Evolutionary conservation across 768 basidiomycete species (phyloP), one percentile per base, ranked within the genome.

Genomic region (Psilocybe sp.): DNA sequence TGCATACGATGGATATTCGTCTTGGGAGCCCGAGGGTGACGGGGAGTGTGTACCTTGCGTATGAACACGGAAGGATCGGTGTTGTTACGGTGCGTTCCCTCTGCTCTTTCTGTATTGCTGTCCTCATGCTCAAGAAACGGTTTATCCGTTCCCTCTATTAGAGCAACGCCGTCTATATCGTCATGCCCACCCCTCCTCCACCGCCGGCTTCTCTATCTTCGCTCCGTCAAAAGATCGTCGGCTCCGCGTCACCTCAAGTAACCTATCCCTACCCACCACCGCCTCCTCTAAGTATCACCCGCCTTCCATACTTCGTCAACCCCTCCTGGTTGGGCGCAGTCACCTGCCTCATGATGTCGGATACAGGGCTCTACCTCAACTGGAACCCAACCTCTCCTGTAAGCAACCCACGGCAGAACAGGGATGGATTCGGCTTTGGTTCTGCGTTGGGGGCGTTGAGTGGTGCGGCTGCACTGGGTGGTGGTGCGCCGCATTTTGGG

Each of bases 281-380:
- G n/a, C 65, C 65, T 1, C 33, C 39, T 11, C 36, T 69, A 2
- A 51, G 42, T 2, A 49, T 72, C 39, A 52, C 57, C 4, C 70
- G 69, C 23, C 46, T 66, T 20, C 66, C 64, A 4, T 62, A 55
- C 41, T 67, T 75, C 44, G 63, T 60, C 13, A 57, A 71, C 38
- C 58, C 61, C 0, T 44, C 55, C 1, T 57, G 54, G 42, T 59
- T 77, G 20, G 48, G 35, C 14, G 53, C 50, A 47, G 58, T 81
- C n/a, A 71, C 72, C 19, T 84, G 80, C 56, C 69, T 83, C 16
- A 80, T 82, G 58, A 71, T 82, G 66, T 77, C 78, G 0, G 73
- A 78, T 20, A 77, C 78, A 0, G 76, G 75, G 0, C 51, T 83
- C 11, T 84, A 71, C 51, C 54, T 81, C 33, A 81, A 76, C 47